These are phyloP conservation scores for Globisporangium spiculum DNA, from an alignment of 352 stramenopile species.

Conservation along the genomic window DNA sequence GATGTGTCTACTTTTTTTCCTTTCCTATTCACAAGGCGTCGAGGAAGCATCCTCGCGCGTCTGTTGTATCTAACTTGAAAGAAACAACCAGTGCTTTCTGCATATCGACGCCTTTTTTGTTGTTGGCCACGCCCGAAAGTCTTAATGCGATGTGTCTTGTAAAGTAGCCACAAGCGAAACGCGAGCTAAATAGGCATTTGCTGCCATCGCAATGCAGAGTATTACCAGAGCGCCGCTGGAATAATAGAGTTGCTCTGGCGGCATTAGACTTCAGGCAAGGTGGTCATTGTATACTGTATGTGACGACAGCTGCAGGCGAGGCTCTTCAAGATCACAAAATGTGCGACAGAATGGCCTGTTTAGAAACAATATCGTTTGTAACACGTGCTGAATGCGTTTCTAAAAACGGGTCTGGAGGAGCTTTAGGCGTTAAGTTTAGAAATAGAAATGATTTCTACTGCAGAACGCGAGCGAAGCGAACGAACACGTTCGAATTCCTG, in stretches of 20 bases:
- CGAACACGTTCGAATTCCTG: conserved; percentile 12
- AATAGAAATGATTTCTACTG: conserved; percentile 3
- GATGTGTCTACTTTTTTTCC: not conserved
- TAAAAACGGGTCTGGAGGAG: not conserved
- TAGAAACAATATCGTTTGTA: not conserved
- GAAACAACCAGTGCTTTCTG: not conserved
- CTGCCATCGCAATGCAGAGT: not conserved
- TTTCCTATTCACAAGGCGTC: not conserved
- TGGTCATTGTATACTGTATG: no score
- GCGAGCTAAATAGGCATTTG: no score
- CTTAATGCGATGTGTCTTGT: no score
- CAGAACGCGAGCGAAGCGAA: conserved; percentile 4
- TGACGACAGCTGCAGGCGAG: no score
- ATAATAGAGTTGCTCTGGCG: no score
- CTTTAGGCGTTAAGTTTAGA: not conserved
- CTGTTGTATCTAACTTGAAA: not conserved
- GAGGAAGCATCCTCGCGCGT: not conserved
- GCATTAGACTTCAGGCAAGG: no score
- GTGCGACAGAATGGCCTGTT: not conserved
- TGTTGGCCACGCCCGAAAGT: no score
- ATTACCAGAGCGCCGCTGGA: not conserved
- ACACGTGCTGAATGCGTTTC: not conserved
- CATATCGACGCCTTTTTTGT: no score
- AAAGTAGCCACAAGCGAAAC: no score
- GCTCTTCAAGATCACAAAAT: not conserved